These are phyloP conservation scores for Craspedostauros australis DNA, from an alignment of 108 stramenopile genomes.

Conservation along the genomic window DNA sequence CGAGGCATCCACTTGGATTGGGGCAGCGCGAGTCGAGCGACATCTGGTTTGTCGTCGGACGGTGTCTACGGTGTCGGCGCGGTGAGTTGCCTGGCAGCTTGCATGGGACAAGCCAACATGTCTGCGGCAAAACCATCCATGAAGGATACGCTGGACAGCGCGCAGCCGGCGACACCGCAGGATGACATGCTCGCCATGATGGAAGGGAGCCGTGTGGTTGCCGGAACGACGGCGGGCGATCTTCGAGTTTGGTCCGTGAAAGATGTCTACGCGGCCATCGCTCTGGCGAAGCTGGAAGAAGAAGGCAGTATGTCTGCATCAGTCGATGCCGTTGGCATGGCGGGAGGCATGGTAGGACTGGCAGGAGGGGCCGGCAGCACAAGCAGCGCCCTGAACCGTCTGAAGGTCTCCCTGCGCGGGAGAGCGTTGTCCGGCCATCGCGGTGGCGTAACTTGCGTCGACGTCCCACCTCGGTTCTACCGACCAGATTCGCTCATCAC, in stretches of 20 bases:
- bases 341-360: background rate
- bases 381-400: slow-evolving; percentile 26
- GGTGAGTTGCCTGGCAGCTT: slow-evolving; percentile 68
- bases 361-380: slow-evolving; percentile 18
- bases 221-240: slow-evolving; percentile 78
- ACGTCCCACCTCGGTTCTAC: slow-evolving; percentile 76
- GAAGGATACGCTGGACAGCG: slow-evolving; percentile 7
- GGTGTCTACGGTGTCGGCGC: slow-evolving; percentile 71
- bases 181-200: slow-evolving; percentile 54
- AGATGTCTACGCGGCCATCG: slow-evolving; percentile 55
- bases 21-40: slow-evolving; percentile 54
- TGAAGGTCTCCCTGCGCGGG: slow-evolving; percentile 51
- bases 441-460: slow-evolving; percentile 79
- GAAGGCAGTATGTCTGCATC: background rate
- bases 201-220: slow-evolving; percentile 76
- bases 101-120: background rate
- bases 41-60: slow-evolving; percentile 32
- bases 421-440: slow-evolving; percentile 69
- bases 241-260: slow-evolving; percentile 75
- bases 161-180: slow-evolving; percentile 18
- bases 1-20: slow-evolving; percentile 74
- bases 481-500: slow-evolving; percentile 77
- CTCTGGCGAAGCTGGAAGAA: slow-evolving; percentile 22
- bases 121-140: background rate
- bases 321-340: slow-evolving; percentile 12